A percentile compares a stretch with the other conserved stretches of the same genome.
Conservation (phyloP, 768 basidiomycete species). For the Macrolepiota albuminosa region DNA sequence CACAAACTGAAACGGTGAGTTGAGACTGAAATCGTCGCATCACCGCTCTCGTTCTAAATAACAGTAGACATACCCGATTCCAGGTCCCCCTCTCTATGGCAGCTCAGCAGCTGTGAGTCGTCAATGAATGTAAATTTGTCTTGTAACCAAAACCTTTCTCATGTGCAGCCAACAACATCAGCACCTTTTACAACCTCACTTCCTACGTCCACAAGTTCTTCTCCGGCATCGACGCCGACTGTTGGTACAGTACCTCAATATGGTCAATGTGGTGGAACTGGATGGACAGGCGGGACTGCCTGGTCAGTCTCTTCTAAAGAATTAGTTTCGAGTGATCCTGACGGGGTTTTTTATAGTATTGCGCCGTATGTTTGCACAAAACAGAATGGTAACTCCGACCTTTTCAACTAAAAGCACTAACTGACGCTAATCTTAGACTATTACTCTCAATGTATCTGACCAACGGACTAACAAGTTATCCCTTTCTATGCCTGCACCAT, state of each 20-base stretch:
- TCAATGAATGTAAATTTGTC: neutral
- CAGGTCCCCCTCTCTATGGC: slow-evolving; percentile 45
- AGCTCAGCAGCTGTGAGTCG: slow-evolving; percentile 1
- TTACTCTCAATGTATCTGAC: slow-evolving; percentile 33
- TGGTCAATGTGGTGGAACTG: slow-evolving; percentile 40
- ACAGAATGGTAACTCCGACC: slow-evolving; percentile 24
- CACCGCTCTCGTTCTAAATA: neutral
- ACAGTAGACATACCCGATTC: slow-evolving; percentile 29
- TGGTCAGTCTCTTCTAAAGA: slow-evolving; percentile 23
- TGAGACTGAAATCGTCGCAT: no score
- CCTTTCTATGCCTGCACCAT: neutral
- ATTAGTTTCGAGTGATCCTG: neutral
- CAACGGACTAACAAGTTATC: neutral
- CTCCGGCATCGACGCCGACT: slow-evolving; percentile 12
- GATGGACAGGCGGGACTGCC: slow-evolving; percentile 32
- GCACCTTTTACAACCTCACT: slow-evolving; percentile 4
- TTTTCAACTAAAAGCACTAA: neutral
- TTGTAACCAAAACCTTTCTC: neutral
- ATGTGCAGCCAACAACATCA: slow-evolving; percentile 1
- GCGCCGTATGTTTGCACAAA: slow-evolving; percentile 32
- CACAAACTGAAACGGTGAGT: slow-evolving; percentile 25
- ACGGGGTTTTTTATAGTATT: slow-evolving; percentile 17
- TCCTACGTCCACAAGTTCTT: slow-evolving; percentile 15
- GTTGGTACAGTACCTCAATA: slow-evolving; percentile 31
- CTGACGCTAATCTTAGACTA: slow-evolving; percentile 21